Evolutionary conservation across 129 eudicot genomes (phyloP).

Genomic region (Lactuca saligna): DNA sequence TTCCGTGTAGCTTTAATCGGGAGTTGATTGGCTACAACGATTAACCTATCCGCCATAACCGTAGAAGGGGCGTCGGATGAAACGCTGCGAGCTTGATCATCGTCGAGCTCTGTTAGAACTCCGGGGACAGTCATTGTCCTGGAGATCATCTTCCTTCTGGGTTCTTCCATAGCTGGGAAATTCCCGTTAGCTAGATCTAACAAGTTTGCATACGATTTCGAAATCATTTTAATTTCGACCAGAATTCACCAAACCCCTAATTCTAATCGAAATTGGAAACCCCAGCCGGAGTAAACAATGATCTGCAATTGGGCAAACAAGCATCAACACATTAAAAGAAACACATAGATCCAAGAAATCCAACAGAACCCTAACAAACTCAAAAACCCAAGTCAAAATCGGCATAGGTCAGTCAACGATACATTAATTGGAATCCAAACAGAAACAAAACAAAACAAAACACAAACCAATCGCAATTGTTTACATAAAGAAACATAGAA

Average conservation of each 20-base stretch:
- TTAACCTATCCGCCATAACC: conserved; percentile 40
- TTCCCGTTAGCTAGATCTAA: conserved; percentile 64
- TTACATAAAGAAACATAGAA: not conserved
- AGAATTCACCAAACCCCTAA: conserved; percentile 27
- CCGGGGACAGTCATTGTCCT: conserved; percentile 66
- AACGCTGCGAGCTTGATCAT: conserved; percentile 58
- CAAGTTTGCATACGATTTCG: conserved; percentile 59
- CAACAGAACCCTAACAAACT: conserved; percentile 29
- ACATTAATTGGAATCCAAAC: conserved; percentile 20
- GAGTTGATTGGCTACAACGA: conserved; percentile 59
- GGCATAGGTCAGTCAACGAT: conserved; percentile 24
- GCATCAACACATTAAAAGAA: conserved; percentile 12
- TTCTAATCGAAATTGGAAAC: conserved; percentile 1
- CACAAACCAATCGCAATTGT: not conserved
- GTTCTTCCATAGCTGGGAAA: conserved; percentile 63
- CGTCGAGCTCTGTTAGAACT: conserved; percentile 57
- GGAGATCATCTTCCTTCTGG: conserved; percentile 49
- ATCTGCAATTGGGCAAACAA: conserved; percentile 38
- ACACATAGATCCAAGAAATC: conserved; percentile 32
- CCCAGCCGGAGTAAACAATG: conserved; percentile 17
- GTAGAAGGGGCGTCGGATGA: conserved; percentile 53
- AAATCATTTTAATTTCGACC: conserved; percentile 44
- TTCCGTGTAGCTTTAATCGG: conserved; percentile 48
- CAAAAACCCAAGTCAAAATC: conserved; percentile 20
- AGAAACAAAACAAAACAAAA: not conserved